phyloP scores from a whole-genome alignment of 768 basidiomycete genomes.

The Wakefieldia striispora region DNA sequence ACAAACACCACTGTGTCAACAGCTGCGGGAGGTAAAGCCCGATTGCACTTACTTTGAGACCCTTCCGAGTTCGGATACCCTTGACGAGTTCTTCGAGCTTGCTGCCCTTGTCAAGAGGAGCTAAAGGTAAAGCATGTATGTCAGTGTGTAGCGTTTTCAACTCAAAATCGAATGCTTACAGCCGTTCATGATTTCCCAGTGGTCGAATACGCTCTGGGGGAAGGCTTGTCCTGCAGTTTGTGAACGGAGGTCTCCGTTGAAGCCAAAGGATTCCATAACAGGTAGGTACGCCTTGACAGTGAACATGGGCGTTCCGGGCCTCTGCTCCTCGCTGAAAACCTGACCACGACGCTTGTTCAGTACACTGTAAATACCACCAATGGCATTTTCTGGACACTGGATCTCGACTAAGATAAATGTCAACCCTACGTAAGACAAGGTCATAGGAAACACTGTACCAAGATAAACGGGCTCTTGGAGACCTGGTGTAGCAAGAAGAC shows the following conservation, averaged over 20 bases:
- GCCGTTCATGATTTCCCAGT: constrained; percentile 85
- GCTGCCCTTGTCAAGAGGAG: constrained; percentile 85
- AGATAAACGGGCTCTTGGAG: constrained; percentile 97
- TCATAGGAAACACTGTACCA: constrained; percentile 41
- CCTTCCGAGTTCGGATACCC: constrained; percentile 86
- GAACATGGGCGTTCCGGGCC: constrained; percentile 98
- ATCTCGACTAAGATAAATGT: constrained; percentile 71
- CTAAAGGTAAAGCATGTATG: constrained; percentile 22
- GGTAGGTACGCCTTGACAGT: constrained; percentile 97
- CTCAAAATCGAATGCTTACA: constrained; percentile 45
- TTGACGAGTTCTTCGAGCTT: constrained; percentile 86
- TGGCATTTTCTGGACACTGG: constrained; percentile 95
- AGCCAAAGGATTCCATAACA: constrained; percentile 91
- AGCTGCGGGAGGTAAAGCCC: neutral
- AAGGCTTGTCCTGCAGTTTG: constrained; percentile 96
- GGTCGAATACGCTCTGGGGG: constrained; percentile 94
- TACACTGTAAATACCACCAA: constrained; percentile 94
- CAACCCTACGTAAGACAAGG: constrained; percentile 3
- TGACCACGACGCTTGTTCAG: constrained; percentile 98
- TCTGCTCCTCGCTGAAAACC: constrained; percentile 97
- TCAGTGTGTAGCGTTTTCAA: neutral
- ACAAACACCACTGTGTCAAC: constrained; percentile 13
- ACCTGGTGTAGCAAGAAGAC: constrained; percentile 84
- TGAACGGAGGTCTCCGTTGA: constrained; percentile 93
- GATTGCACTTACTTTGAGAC: constrained; percentile 69